Base-by-base conservation (phyloP, 2,329 filamentous ascomycete species). In the Penicillium sumatraense region DNA sequence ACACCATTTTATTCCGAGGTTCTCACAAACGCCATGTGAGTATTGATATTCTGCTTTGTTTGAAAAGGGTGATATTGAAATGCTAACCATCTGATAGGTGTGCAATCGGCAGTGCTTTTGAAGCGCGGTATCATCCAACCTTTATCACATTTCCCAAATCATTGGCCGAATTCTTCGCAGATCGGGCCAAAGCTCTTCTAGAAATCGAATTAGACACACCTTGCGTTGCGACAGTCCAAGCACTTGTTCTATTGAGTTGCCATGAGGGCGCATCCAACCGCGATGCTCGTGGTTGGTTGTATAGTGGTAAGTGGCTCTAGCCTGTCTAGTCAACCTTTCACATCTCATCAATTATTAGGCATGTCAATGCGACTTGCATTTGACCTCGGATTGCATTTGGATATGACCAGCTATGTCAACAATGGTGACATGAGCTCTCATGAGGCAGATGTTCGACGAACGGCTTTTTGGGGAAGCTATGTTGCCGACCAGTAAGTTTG, bases 141-240 rank as follows among this genome's bases (percentile, higher is more conserved):
- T 76, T 78, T 61, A 65, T 78, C 54, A 71, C 75, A 35, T 69
- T 77, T 58, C 63, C 68, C 35, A 67, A 74, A 23, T 72, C 66
- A 1, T 52, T 72, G 3, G 66, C 71, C 1, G 72, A 74, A 18
- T 74, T 73, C 35, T 73, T 75, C 46, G 74, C 75, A 7, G 73
- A 77, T 38, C 67, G 78, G 23, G 74, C 77, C 1, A 80, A 80
- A 54, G 71, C 72, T 6, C 68, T 79, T 5, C 59, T 81, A 8
- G 78, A 81, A 35, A 73, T 80, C 4, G 78, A 81, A 54, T 63
- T 81, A 13, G 79, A 81, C 53, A 74, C 70, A 23, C 79, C 79
- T 1, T 77, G 72, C 40, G 69, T 81, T n/a, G 77, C 79, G 4
- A 81, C 78, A 3, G 74, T 78, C 7, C 79, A 81, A 51, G 75